A percentile compares a stretch with the other conserved stretches of the same genome.
Evolutionary conservation across 2,329 filamentous ascomycete genomes (phyloP).

Genomic region (Aspergillus clavatus): DNA sequence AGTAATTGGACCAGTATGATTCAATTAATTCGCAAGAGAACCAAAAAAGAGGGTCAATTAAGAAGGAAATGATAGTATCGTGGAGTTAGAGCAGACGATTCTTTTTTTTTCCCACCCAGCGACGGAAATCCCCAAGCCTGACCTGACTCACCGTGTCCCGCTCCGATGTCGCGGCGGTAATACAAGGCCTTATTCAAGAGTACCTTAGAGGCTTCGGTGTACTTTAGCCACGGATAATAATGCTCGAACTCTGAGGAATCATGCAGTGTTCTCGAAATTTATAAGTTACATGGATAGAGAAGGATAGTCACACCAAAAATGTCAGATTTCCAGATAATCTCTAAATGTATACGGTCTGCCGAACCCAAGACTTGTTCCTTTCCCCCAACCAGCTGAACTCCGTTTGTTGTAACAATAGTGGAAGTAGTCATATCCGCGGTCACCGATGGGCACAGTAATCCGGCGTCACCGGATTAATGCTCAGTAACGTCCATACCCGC

Average conservation of each 20-base stretch:
- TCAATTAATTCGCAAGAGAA: neutral
- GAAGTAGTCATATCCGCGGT: neutral
- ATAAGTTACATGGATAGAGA: neutral
- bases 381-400: neutral
- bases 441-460: neutral
- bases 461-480: conserved; percentile 1
- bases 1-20: neutral
- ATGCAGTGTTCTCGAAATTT: neutral
- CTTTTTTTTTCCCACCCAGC: neutral
- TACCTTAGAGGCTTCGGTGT: too few species aligned
- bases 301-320: neutral
- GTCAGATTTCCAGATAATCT: neutral
- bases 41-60: neutral
- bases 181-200: too few species aligned
- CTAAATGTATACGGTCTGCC: neutral
- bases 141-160: conserved; percentile 20
- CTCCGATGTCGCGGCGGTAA: conserved; percentile 13
- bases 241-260: too few species aligned
- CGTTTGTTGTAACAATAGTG: neutral
- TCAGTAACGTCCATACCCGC: conserved; percentile 39
- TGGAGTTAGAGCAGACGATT: neutral
- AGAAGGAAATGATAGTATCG: neutral
- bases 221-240: too few species aligned
- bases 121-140: neutral
- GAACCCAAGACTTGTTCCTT: neutral